Percentiles rank a stretch among this genome's conserved stretches.
Evolutionary conservation across 2,329 filamentous ascomycete genomes (phyloP).

Genomic region (Grosmannia serpens): DNA sequence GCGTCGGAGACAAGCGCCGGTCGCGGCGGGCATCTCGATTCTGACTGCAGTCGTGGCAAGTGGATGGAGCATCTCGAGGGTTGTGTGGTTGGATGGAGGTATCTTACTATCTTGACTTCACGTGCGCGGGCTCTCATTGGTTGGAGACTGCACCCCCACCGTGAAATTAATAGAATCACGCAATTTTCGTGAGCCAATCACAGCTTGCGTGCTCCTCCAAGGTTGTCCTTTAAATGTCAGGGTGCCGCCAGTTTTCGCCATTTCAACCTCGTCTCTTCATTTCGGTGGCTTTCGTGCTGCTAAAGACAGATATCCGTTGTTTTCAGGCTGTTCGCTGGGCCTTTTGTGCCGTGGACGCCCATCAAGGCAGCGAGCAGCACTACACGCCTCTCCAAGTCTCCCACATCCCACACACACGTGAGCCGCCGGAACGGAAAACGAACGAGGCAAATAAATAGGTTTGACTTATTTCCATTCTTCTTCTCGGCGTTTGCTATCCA

Average conservation of each 20-base stretch:
- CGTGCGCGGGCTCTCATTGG: conserved; percentile 12
- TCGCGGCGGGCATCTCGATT: background rate
- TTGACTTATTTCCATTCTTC: background rate
- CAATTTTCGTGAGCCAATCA: conserved; percentile 11
- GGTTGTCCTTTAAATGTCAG: conserved; percentile 1
- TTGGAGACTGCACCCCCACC: background rate
- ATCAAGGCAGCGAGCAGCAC: background rate
- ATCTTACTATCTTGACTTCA: background rate
- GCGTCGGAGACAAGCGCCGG: background rate
- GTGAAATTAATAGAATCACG: conserved; percentile 8
- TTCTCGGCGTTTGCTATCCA: background rate
- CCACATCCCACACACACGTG: background rate
- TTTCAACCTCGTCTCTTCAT: conserved; percentile 7
- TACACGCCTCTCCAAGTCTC: too few relatives aligned
- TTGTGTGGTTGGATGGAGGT: background rate
- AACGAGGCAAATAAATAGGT: background rate
- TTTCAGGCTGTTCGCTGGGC: background rate
- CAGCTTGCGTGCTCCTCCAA: background rate
- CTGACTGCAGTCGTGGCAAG: background rate
- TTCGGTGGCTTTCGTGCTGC: background rate
- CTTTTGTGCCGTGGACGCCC: background rate
- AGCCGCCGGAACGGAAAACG: background rate
- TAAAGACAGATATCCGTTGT: background rate
- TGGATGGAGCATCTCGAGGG: background rate
- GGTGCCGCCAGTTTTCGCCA: background rate